Conservation (phyloP, 1,284 basidiomycete species). For the Ustilago loliicola region DNA sequence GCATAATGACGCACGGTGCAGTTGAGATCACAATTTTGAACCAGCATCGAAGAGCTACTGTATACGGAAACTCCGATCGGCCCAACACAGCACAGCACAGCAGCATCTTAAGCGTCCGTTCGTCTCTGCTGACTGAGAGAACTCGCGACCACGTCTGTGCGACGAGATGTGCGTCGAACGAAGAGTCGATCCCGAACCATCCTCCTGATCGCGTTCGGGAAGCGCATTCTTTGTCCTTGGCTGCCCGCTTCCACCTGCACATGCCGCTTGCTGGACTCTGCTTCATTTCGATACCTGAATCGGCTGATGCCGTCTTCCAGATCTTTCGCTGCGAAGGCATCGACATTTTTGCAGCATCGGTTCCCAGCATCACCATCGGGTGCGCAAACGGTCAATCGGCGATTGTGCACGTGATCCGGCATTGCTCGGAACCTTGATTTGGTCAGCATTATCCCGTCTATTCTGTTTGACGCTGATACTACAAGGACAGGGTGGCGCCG, state of each 20-base stretch:
- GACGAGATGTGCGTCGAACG: not conserved
- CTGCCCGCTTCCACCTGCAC: not conserved
- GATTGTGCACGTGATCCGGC: not conserved
- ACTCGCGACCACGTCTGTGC: not conserved
- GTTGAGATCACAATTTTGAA: not conserved
- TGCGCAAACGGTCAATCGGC: not conserved
- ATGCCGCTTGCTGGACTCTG: not conserved
- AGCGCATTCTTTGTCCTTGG: slow-evolving; percentile 6
- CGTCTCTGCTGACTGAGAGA: slow-evolving; percentile 15
- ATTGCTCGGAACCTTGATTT: not conserved
- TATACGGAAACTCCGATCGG: not conserved
- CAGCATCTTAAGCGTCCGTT: not conserved
- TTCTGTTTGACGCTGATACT: not conserved
- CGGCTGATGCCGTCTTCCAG: slow-evolving; percentile 2
- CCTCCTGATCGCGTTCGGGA: slow-evolving; percentile 12
- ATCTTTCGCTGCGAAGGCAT: not conserved
- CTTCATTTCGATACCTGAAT: slow-evolving; percentile 1
- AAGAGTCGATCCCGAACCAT: slow-evolving; percentile 4
- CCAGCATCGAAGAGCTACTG: no score
- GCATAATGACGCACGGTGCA: slow-evolving; percentile 41
- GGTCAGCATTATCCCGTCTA: not conserved
- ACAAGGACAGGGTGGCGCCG: not conserved
- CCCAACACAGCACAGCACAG: not conserved
- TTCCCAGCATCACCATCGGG: not conserved
- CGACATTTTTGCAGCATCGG: not conserved